Percentiles rank a stretch among this genome's conserved stretches.
phyloP scores from a whole-genome alignment of 768 basidiomycete genomes.

The Rubroboletus pulcherrimus region DNA sequence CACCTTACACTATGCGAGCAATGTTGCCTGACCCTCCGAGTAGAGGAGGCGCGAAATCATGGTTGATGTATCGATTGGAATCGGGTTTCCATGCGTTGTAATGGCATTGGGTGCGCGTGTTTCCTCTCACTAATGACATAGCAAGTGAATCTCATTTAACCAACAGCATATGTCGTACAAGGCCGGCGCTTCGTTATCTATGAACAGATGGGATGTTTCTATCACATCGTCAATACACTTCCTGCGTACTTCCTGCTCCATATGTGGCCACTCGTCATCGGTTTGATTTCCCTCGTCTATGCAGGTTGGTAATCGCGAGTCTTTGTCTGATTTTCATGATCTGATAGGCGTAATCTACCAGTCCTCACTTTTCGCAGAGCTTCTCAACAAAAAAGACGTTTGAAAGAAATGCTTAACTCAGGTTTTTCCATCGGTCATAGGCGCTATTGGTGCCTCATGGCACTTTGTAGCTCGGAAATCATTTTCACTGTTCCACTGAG shows the following conservation, averaged over 20 bases:
- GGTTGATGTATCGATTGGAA: slow-evolving; percentile 35
- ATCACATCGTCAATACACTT: slow-evolving; percentile 4
- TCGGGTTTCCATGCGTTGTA: slow-evolving; percentile 35
- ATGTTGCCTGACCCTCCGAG: not conserved
- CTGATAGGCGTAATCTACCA: not conserved
- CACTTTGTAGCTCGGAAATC: slow-evolving; percentile 39
- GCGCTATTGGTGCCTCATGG: slow-evolving; percentile 53
- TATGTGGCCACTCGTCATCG: slow-evolving; percentile 18
- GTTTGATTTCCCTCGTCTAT: slow-evolving; percentile 21
- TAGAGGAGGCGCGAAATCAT: slow-evolving; percentile 48
- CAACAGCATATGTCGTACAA: slow-evolving; percentile 26
- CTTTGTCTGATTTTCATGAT: not conserved
- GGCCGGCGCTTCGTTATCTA: slow-evolving; percentile 21
- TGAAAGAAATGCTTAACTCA: slow-evolving; percentile 2
- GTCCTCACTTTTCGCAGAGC: slow-evolving; percentile 21
- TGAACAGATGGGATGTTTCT: slow-evolving; percentile 28
- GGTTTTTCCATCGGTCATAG: slow-evolving; percentile 36
- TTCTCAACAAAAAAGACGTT: slow-evolving; percentile 1
- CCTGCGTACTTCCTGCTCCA: slow-evolving; percentile 15
- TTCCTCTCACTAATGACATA: not conserved
- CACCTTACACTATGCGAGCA: not conserved
- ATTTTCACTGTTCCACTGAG: slow-evolving; percentile 38
- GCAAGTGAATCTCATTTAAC: not conserved
- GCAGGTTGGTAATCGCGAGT: slow-evolving; percentile 12
- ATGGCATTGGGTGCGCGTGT: slow-evolving; percentile 28